These are phyloP conservation scores for Chytriomyces sp. DNA, from an alignment of 192 early-diverging fungal species.

Conservation along the genomic window DNA sequence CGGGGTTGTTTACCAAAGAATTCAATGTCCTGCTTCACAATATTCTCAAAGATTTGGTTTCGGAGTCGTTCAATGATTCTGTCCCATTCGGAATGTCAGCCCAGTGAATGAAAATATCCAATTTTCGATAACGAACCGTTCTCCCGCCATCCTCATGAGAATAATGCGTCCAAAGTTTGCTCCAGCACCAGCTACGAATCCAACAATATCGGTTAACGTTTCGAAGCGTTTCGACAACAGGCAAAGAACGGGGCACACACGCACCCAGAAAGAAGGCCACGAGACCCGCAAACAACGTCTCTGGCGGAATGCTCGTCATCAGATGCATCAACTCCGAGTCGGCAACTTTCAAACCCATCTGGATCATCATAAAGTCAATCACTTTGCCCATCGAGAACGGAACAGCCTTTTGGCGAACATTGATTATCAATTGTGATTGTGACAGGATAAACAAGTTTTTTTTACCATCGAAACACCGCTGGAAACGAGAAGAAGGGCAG, in stretches of 20 bases:
- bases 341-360: constrained; percentile 24
- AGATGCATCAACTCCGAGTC: constrained; percentile 30
- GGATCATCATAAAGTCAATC: constrained; percentile 47
- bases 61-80: constrained; percentile 44
- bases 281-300: constrained; percentile 32
- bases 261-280: constrained; percentile 24
- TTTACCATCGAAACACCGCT: constrained; percentile 47
- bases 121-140: constrained; percentile 26
- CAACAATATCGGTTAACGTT: too few species aligned
- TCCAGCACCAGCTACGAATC: constrained; percentile 39
- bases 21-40: constrained; percentile 48
- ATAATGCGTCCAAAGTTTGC: constrained; percentile 49
- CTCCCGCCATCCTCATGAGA: constrained; percentile 43
- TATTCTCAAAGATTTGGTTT: constrained; percentile 37
- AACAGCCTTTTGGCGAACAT: constrained; percentile 9
- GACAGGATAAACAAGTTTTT: not conserved
- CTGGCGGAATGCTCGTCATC: constrained; percentile 15
- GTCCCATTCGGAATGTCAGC: not conserved
- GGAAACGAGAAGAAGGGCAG: constrained; percentile 36
- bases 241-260: not conserved
- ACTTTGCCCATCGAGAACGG: constrained; percentile 51
- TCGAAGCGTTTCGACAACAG: not conserved
- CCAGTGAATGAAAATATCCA: not conserved
- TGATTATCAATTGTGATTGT: not conserved
- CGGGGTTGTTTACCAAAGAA: constrained; percentile 29